phyloP scores from a whole-genome alignment of 257 asterid genomes.

The Lithospermum erythrorhizon region DNA sequence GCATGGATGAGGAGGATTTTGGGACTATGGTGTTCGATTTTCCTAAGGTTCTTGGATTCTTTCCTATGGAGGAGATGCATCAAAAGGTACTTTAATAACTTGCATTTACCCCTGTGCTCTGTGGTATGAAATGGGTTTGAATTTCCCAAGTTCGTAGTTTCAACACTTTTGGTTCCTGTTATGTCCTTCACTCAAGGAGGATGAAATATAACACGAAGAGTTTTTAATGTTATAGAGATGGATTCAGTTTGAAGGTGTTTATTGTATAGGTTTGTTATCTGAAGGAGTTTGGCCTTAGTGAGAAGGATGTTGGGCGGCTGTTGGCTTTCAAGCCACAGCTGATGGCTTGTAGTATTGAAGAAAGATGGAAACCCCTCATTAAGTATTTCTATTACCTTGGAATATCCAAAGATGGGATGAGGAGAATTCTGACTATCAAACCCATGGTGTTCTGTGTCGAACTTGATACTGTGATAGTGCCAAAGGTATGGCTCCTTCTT shows the following conservation, averaged over 20 bases:
- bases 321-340: conserved; percentile 82
- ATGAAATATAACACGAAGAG: neutral
- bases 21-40: conserved; percentile 91
- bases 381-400: conserved; percentile 91
- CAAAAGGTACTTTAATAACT: conserved; percentile 46
- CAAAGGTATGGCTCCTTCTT: conserved; percentile 51
- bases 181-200: neutral
- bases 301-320: conserved; percentile 73
- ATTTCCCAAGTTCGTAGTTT: too few species aligned
- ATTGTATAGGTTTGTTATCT: conserved; percentile 53
- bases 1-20: conserved; percentile 68
- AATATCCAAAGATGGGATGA: conserved; percentile 78
- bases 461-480: conserved; percentile 56
- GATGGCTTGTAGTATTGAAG: conserved; percentile 90
- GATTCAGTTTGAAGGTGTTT: conserved; percentile 5
- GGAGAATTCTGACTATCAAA: conserved; percentile 64
- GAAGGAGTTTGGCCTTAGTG: conserved; percentile 71
- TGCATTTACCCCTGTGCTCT: neutral
- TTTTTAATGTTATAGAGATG: neutral
- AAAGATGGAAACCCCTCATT: conserved; percentile 77
- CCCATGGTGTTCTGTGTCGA: conserved; percentile 83
- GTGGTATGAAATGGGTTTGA: too few species aligned
- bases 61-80: conserved; percentile 85
- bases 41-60: conserved; percentile 80
- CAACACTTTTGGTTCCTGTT: neutral